Conservation (phyloP, 768 basidiomycete genomes). For the Amylocystis lapponica region DNA sequence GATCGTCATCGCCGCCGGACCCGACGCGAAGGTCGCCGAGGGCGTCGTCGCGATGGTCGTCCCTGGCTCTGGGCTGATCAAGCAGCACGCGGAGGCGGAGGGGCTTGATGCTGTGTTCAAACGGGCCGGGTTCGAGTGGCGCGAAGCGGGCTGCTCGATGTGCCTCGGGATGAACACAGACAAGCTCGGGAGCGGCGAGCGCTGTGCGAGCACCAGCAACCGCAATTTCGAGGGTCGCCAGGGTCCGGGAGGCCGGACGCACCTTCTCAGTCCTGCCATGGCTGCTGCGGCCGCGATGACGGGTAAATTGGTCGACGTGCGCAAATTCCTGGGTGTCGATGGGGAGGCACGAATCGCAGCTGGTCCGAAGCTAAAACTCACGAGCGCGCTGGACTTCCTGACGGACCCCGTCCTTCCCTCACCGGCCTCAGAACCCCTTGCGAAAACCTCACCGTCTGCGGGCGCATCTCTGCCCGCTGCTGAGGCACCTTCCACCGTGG, state of each 20-base stretch:
- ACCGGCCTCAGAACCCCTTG: slow-evolving; percentile 21
- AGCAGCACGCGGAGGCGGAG: slow-evolving; percentile 61
- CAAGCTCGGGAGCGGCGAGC: slow-evolving; percentile 49
- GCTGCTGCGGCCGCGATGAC: slow-evolving; percentile 60
- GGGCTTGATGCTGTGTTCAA: slow-evolving; percentile 59
- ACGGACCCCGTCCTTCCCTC: slow-evolving; percentile 48
- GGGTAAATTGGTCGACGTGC: slow-evolving; percentile 52
- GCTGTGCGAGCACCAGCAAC: slow-evolving; percentile 61
- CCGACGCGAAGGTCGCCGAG: slow-evolving; percentile 45
- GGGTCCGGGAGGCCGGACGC: slow-evolving; percentile 57
- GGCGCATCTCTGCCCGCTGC: slow-evolving; percentile 20
- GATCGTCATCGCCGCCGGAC: slow-evolving; percentile 46
- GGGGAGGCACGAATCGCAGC: no score
- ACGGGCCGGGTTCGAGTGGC: slow-evolving; percentile 63
- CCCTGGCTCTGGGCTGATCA: slow-evolving; percentile 61
- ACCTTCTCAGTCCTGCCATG: slow-evolving; percentile 64
- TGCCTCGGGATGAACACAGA: slow-evolving; percentile 70
- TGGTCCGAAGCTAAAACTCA: slow-evolving; percentile 55
- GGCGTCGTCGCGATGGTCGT: slow-evolving; percentile 59
- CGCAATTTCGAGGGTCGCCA: slow-evolving; percentile 63
- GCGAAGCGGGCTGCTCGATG: slow-evolving; percentile 69
- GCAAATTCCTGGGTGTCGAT: slow-evolving; percentile 40
- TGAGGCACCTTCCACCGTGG: slow-evolving; percentile 25
- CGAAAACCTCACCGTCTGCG: slow-evolving; percentile 16
- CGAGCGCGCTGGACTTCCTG: slow-evolving; percentile 71